Evolutionary conservation across 345 rosid species (phyloP).

Genomic region (Gossypium australe): DNA sequence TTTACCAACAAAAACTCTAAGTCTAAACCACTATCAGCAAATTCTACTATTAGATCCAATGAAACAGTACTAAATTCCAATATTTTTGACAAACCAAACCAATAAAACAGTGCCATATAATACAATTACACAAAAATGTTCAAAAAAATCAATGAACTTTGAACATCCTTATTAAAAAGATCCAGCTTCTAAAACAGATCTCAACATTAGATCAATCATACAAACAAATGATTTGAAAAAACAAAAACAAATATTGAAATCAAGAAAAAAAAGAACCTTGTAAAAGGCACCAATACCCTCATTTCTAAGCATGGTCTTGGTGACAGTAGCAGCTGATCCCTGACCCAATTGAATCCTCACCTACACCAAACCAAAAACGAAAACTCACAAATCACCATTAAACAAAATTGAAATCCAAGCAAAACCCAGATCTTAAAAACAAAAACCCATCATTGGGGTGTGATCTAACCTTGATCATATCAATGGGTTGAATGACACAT

Average conservation of each 20-base stretch:
- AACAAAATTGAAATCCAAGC: background rate
- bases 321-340: slow-evolving; percentile 77
- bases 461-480: slow-evolving; percentile 78
- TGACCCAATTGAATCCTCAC: slow-evolving; percentile 99
- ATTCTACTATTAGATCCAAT: too few species aligned
- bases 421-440: slow-evolving; percentile 15
- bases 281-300: slow-evolving; percentile 89
- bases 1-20: too few species aligned
- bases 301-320: slow-evolving; percentile 72
- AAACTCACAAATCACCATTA: too few species aligned
- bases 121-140: background rate
- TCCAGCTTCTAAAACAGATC: too few species aligned
- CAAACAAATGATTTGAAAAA: background rate
- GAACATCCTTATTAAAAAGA: background rate
- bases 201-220: background rate
- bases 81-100: background rate
- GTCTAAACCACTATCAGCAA: too few species aligned
- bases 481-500: slow-evolving; percentile 95
- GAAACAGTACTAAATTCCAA: too few species aligned
- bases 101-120: background rate
- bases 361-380: slow-evolving; percentile 30
- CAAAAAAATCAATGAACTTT: background rate
- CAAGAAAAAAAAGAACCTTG: slow-evolving; percentile 48
- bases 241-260: background rate
- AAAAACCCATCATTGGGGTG: background rate